Base-by-base conservation (phyloP, 495 filamentous ascomycete genomes). In the Aspergillus indologenus region DNA sequence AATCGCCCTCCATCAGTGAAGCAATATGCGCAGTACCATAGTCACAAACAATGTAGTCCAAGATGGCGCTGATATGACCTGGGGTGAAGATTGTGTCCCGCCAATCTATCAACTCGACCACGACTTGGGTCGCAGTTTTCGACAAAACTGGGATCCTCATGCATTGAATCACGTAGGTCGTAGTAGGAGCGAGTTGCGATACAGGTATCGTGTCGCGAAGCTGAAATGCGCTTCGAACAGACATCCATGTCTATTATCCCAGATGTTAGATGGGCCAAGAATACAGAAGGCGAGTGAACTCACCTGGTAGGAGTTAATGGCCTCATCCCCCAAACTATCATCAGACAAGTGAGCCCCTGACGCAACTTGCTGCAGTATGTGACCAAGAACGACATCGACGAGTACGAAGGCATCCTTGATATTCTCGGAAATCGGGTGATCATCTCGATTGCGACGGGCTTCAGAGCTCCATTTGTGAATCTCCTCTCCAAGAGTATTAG, bases 401-500 rank as follows among this genome's bases (percentile, higher is more conserved):
- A 79, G 61, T 47, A 66, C 54, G 19, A 79, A 69, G 2, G 69
- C 74, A 65, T 78, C 74, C 45, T 66, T 59, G 31, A 70, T 66
- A 56, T 77, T 79, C 23, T 64, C 60, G n/a, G 63, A 61, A 12
- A 69, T 56, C 15, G 63, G 66, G 20, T 60, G 59, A n/a, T 34
- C 53, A 23, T 71, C 65, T 9, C 23, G 62, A 49, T 31, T 59
- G 40, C 61, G 56, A 23, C 64, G 60, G 18, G 58, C 46, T 40
- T 71, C 68, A 17, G 57, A 50, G 24, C 60, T 61, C 48, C 47
- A 61, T 64, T 87, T 89, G 48, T 83, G 81, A 9, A 86, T 84
- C 62, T 96, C 91, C 62, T 95, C 90, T 3, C 87, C 89, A 9
- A 96, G 70, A 17, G 81, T 82, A 48, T 82, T 79, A 3, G 83